Evolutionary conservation across 164 flowering plant genomes (phyloP).

Genomic region (Euptelea pleiosperma): DNA sequence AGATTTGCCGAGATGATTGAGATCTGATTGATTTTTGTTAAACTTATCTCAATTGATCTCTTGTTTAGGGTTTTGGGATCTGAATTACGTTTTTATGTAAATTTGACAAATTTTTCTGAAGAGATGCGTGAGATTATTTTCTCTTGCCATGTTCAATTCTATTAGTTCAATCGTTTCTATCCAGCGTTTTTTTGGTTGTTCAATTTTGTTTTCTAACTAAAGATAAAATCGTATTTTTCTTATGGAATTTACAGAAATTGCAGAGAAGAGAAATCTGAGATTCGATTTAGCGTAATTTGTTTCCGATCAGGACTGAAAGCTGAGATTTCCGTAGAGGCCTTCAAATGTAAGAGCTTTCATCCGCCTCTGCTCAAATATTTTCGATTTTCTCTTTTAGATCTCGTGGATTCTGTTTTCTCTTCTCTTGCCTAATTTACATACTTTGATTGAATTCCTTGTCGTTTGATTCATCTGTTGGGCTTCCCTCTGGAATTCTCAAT

Average conservation of each 20-base stretch:
- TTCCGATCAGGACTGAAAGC: neutral
- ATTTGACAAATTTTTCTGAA: neutral
- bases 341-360: conserved; percentile 6
- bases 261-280: neutral
- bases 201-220: neutral
- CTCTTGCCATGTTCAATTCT: neutral
- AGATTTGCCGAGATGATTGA: conserved; percentile 7
- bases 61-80: conserved; percentile 1
- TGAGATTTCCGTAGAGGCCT: neutral
- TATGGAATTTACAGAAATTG: conserved; percentile 3
- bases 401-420: neutral
- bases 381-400: conserved; percentile 3
- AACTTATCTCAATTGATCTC: conserved; percentile 7
- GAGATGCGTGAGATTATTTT: neutral
- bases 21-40: conserved; percentile 14
- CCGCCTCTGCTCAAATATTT: neutral
- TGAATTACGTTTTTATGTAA: neutral
- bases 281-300: neutral
- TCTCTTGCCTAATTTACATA: neutral
- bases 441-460: neutral
- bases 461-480: neutral
- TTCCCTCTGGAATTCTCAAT: neutral
- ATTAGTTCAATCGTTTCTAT: neutral
- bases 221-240: too few relatives aligned
- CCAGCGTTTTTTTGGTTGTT: neutral